Evolutionary conservation across 176 grass and related monocot species (phyloP).

Genomic region (Zoysia japonica): DNA sequence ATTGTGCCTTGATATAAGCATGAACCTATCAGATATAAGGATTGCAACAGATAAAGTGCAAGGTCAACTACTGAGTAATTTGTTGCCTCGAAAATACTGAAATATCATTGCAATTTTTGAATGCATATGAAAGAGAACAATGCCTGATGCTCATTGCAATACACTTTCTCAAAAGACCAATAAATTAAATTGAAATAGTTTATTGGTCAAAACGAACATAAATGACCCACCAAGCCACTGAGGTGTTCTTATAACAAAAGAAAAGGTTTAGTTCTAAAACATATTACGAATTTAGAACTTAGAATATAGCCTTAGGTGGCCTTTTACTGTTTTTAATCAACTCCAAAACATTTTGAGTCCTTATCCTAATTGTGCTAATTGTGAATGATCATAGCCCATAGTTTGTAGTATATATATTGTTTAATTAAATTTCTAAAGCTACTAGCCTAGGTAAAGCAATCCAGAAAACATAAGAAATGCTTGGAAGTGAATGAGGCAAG

Average conservation of each 20-base stretch:
- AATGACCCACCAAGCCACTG: neutral
- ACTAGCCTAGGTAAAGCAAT: neutral
- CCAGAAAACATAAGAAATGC: neutral
- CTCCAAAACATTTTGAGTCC: neutral
- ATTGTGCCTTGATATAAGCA: conserved; percentile 68
- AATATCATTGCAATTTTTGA: neutral
- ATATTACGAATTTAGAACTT: neutral
- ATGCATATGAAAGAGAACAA: neutral
- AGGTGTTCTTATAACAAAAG: neutral
- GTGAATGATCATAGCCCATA: neutral
- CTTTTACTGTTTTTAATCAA: neutral
- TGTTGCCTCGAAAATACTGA: neutral
- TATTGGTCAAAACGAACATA: neutral
- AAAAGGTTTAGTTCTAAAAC: neutral
- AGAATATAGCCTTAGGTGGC: neutral
- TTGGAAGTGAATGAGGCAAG: neutral
- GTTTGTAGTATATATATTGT: neutral
- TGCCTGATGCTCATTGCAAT: neutral
- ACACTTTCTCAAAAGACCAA: conserved; percentile 2
- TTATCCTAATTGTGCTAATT: neutral
- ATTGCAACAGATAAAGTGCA: conserved; percentile 2
- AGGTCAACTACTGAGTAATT: neutral
- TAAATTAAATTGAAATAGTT: neutral
- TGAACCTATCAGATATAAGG: conserved; percentile 64
- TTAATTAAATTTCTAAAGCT: neutral